Percentiles rank a stretch among this genome's conserved stretches.
Evolutionary conservation across 306 rosid genomes (phyloP).

Genomic region (Trifolium fragiferum): DNA sequence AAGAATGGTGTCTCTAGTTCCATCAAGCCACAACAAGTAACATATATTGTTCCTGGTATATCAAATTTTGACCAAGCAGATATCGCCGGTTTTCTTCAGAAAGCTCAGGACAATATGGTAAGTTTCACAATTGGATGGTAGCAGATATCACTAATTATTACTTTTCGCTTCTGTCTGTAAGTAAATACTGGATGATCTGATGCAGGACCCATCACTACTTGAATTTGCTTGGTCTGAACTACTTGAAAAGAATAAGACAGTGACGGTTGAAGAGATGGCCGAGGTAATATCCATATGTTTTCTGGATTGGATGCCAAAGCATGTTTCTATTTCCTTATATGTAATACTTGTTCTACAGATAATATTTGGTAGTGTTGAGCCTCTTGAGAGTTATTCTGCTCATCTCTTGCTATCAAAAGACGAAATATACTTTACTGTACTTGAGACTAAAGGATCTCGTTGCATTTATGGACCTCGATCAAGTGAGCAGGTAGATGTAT

Average conservation of each 20-base stretch:
- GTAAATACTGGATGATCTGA: constrained; percentile 42
- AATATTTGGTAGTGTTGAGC: constrained; percentile 80
- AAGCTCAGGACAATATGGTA: constrained; percentile 79
- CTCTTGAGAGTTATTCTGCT: constrained; percentile 92
- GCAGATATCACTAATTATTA: constrained; percentile 6
- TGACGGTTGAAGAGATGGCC: constrained; percentile 83
- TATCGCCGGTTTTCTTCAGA: constrained; percentile 67
- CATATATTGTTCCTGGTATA: constrained; percentile 89
- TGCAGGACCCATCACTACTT: constrained; percentile 82
- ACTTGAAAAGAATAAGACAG: constrained; percentile 78
- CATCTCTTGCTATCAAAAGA: constrained; percentile 88
- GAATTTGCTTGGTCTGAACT: constrained; percentile 99
- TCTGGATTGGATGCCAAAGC: constrained; percentile 37
- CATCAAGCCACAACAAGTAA: constrained; percentile 90
- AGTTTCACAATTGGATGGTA: constrained; percentile 46
- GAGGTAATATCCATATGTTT: constrained; percentile 62
- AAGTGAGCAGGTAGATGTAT: constrained; percentile 67
- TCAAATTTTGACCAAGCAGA: constrained; percentile 75
- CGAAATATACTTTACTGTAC: constrained; percentile 82
- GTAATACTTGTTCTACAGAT: constrained; percentile 66
- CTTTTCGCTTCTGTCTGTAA: constrained; percentile 27
- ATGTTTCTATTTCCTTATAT: constrained; percentile 41
- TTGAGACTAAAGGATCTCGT: constrained; percentile 75
- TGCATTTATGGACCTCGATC: constrained; percentile 85
- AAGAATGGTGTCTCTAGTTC: constrained; percentile 90